These are phyloP conservation scores for Emergomyces orientalis DNA, from an alignment of 2,329 filamentous ascomycete genomes.

Conservation along the genomic window DNA sequence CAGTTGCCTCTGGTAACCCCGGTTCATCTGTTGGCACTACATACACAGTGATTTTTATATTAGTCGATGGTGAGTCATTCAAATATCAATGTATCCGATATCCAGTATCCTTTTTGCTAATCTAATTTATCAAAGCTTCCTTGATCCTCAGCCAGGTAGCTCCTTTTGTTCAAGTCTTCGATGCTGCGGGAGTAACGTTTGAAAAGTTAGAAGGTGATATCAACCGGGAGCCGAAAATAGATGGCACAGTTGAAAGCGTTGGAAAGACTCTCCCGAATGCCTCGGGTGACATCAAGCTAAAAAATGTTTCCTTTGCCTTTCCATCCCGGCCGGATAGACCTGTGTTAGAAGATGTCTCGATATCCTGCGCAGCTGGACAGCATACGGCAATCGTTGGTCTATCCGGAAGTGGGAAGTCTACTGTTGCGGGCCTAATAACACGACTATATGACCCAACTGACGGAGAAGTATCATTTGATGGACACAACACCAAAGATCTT, in stretches of 20 bases:
- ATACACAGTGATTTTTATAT: conserved; percentile 48
- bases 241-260: conserved; percentile 25
- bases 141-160: conserved; percentile 40
- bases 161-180: conserved; percentile 43
- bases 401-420: conserved; percentile 43
- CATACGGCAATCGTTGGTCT: conserved; percentile 66
- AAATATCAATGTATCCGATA: background rate
- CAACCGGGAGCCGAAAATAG: conserved; percentile 41
- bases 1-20: conserved; percentile 19
- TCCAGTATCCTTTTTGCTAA: background rate
- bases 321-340: conserved; percentile 25
- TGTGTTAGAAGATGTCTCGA: conserved; percentile 34
- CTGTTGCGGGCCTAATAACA: conserved; percentile 23
- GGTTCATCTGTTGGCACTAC: conserved; percentile 41
- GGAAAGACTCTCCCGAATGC: conserved; percentile 21
- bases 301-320: conserved; percentile 41
- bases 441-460: conserved; percentile 69
- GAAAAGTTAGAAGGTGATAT: conserved; percentile 52
- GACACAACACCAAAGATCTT: conserved; percentile 60
- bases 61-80: conserved; percentile 39
- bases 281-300: conserved; percentile 27
- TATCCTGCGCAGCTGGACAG: conserved; percentile 68
- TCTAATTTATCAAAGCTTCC: conserved; percentile 28
- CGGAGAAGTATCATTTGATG: conserved; percentile 67
- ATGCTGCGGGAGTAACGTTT: conserved; percentile 45